Evolutionary conservation across 2,329 filamentous ascomycete species (phyloP).

Genomic region (Xylariales sp.): DNA sequence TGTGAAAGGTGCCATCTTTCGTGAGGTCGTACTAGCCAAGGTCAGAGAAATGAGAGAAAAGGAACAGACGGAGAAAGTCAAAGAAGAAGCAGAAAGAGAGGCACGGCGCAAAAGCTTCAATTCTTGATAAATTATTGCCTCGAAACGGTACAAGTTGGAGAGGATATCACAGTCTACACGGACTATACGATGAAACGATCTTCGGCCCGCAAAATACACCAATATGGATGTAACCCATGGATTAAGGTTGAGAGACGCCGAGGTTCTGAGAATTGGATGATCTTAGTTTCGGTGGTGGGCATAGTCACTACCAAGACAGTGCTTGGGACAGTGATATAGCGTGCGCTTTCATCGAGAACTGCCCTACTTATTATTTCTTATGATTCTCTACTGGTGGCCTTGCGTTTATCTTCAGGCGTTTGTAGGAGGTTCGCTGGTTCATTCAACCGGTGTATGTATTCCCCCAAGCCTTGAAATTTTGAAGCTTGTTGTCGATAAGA

Average conservation of each 20-base stretch:
- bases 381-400: constrained; percentile 11
- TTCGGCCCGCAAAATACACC: neutral
- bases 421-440: constrained; percentile 2
- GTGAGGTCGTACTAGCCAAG: constrained; percentile 93
- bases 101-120: constrained; percentile 53
- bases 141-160: neutral
- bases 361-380: constrained; percentile 11
- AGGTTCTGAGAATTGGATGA: constrained; percentile 1
- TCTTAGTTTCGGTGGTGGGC: neutral
- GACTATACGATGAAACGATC: neutral
- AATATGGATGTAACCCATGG: neutral
- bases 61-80: constrained; percentile 77
- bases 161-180: neutral
- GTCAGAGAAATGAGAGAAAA: constrained; percentile 91
- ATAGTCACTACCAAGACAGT: neutral
- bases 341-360: constrained; percentile 18
- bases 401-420: constrained; percentile 24
- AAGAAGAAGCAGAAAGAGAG: constrained; percentile 67
- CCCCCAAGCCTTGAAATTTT: neutral
- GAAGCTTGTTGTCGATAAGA: constrained; percentile 21
- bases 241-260: neutral
- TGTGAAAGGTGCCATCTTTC: constrained; percentile 81
- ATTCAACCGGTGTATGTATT: constrained; percentile 25
- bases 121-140: constrained; percentile 34
- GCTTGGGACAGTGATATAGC: neutral